Percentiles rank a stretch among this genome's conserved stretches.
Evolutionary conservation across 2,329 filamentous ascomycete species (phyloP).

Genomic region (Colletotrichum caudatum): DNA sequence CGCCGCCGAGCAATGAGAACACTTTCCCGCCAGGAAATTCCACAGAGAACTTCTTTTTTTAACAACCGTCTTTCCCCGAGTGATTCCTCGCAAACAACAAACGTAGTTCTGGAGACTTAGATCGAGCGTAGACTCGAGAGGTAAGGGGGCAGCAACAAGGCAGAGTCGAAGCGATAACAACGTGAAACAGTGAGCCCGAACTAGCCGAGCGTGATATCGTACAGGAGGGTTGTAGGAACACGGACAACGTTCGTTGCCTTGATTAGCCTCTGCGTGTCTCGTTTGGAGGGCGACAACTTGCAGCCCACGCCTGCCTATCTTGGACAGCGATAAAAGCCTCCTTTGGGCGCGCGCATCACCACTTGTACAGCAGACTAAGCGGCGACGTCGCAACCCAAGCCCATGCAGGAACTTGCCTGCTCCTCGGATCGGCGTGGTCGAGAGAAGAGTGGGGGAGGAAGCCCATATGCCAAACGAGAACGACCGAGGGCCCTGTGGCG

Average conservation of each 20-base stretch:
- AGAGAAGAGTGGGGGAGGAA: neutral
- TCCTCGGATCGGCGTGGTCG: neutral
- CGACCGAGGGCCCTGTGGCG: slow-evolving; percentile 12
- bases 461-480: slow-evolving; percentile 29
- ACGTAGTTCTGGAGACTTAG: slow-evolving; percentile 27
- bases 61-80: slow-evolving; percentile 41
- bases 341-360: slow-evolving; percentile 13
- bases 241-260: slow-evolving; percentile 21
- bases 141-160: neutral
- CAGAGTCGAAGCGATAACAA: slow-evolving; percentile 13
- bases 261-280: slow-evolving; percentile 38
- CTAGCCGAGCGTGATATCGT: slow-evolving; percentile 40
- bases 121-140: slow-evolving; percentile 10
- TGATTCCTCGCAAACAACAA: slow-evolving; percentile 45
- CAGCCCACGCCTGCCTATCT: neutral
- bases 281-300: slow-evolving; percentile 16
- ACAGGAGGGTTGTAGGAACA: slow-evolving; percentile 33
- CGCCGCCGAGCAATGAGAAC: slow-evolving; percentile 30
- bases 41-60: slow-evolving; percentile 39
- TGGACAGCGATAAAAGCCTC: neutral
- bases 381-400: slow-evolving; percentile 7
- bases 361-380: slow-evolving; percentile 26
- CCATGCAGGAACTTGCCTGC: slow-evolving; percentile 30
- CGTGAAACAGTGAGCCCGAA: slow-evolving; percentile 39
- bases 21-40: slow-evolving; percentile 44